phyloP scores from a whole-genome alignment of 2,329 filamentous ascomycete species.

The Pseudogymnoascus sp. region DNA sequence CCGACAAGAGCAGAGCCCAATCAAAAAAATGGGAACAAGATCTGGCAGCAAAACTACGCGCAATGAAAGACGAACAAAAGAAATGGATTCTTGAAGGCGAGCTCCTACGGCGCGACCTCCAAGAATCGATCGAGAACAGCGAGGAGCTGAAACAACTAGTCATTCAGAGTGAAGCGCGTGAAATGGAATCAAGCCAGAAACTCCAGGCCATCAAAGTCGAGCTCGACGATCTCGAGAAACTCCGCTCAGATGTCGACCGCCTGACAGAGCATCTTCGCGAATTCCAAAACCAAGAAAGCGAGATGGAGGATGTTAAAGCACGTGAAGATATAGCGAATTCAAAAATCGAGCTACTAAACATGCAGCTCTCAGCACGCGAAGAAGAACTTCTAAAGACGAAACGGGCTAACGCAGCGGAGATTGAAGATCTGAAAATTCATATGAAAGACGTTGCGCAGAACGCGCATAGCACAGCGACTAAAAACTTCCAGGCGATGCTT shows the following conservation, averaged over 20 bases:
- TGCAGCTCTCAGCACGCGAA: slow-evolving; percentile 48
- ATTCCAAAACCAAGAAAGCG: slow-evolving; percentile 55
- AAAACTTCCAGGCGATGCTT: slow-evolving; percentile 35
- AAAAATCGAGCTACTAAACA: slow-evolving; percentile 48
- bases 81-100: slow-evolving; percentile 52
- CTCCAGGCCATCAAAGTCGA: slow-evolving; percentile 55
- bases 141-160: slow-evolving; percentile 58
- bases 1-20: slow-evolving; percentile 61
- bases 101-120: slow-evolving; percentile 48
- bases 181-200: slow-evolving; percentile 55
- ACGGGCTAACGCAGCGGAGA: slow-evolving; percentile 39
- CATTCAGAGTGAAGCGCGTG: slow-evolving; percentile 60
- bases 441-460: slow-evolving; percentile 14
- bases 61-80: slow-evolving; percentile 62
- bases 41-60: slow-evolving; percentile 56
- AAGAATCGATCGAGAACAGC: slow-evolving; percentile 49
- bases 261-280: slow-evolving; percentile 54
- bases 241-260: slow-evolving; percentile 51
- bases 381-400: slow-evolving; percentile 35
- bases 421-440: slow-evolving; percentile 37
- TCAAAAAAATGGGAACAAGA: slow-evolving; percentile 73
- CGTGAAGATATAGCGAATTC: slow-evolving; percentile 50
- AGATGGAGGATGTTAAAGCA: slow-evolving; percentile 48
- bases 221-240: slow-evolving; percentile 49
- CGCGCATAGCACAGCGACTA: slow-evolving; percentile 22